phyloP scores from a whole-genome alignment of 2,329 filamentous ascomycete genomes.

The Stachybotrys chartarum region DNA sequence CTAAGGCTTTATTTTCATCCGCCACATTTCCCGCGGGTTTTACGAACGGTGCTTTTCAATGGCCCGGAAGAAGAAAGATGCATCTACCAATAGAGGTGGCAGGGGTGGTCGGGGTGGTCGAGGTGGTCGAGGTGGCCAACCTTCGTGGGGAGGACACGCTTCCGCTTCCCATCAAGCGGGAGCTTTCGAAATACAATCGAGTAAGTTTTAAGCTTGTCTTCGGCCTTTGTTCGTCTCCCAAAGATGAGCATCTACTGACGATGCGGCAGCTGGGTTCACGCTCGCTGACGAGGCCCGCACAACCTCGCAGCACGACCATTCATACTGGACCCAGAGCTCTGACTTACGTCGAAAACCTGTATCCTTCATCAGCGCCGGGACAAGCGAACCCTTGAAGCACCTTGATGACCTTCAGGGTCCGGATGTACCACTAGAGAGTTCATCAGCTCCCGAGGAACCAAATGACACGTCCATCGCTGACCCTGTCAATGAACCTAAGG shows the following conservation, averaged over 20 bases:
- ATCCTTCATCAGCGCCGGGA: slow-evolving; percentile 45
- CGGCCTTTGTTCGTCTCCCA: not conserved
- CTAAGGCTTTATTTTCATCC: too few relatives aligned
- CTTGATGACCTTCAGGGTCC: slow-evolving; percentile 18
- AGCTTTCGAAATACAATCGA: not conserved
- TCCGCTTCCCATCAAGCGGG: not conserved
- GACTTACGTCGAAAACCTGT: slow-evolving; percentile 43
- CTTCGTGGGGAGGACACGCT: not conserved
- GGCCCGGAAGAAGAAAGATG: slow-evolving; percentile 16
- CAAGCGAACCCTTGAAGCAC: slow-evolving; percentile 40
- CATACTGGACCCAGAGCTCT: slow-evolving; percentile 27
- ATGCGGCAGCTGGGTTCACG: slow-evolving; percentile 15
- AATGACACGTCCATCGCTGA: too few relatives aligned
- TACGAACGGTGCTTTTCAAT: slow-evolving; percentile 4
- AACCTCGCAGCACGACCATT: slow-evolving; percentile 37
- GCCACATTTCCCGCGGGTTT: not conserved
- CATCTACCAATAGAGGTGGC: slow-evolving; percentile 7
- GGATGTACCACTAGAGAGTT: not conserved
- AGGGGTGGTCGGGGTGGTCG: slow-evolving; percentile 11
- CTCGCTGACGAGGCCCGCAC: slow-evolving; percentile 42
- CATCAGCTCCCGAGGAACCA: not conserved
- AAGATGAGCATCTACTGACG: not conserved
- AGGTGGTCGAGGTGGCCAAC: slow-evolving; percentile 4
- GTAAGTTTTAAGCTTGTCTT: not conserved
- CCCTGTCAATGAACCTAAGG: too few relatives aligned